Conservation (phyloP, 305 asterid species). For the Stenogyne calaminthoides region DNA sequence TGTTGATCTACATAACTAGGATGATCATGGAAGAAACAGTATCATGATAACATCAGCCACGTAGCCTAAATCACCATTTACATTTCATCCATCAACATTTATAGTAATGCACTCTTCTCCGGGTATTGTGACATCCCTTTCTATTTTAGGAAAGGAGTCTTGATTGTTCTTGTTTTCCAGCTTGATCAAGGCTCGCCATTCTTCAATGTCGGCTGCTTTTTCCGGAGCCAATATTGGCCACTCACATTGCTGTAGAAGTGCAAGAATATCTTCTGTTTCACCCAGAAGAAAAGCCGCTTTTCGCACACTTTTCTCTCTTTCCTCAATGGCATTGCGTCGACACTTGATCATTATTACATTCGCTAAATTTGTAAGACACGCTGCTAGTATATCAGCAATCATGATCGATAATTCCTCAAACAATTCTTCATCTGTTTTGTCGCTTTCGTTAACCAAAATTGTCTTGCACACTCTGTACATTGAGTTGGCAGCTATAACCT, state of each 20-base stretch:
- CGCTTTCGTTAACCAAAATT: not conserved
- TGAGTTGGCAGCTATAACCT: not conserved
- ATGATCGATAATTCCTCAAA: slow-evolving; percentile 31
- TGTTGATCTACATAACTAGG: not conserved
- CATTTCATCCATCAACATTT: slow-evolving; percentile 18
- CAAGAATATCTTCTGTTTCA: slow-evolving; percentile 45
- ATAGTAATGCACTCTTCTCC: not conserved
- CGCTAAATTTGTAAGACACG: slow-evolving; percentile 42
- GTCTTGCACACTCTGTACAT: not conserved
- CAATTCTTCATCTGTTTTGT: slow-evolving; percentile 33
- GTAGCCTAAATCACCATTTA: not conserved
- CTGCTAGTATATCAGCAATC: slow-evolving; percentile 48
- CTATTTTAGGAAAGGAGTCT: not conserved
- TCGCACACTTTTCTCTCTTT: too few species aligned
- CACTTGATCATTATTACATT: slow-evolving; percentile 42
- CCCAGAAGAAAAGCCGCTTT: slow-evolving; percentile 45
- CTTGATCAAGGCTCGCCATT: slow-evolving; percentile 38
- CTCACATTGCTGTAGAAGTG: slow-evolving; percentile 32
- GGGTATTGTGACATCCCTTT: not conserved
- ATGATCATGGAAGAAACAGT: not conserved
- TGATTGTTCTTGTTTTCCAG: slow-evolving; percentile 10
- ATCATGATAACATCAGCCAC: not conserved
- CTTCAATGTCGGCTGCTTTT: slow-evolving; percentile 33
- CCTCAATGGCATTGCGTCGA: slow-evolving; percentile 40
- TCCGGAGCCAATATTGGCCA: slow-evolving; percentile 23